Conservation (phyloP, 306 rosid genomes). For the Prunus dulcis region DNA sequence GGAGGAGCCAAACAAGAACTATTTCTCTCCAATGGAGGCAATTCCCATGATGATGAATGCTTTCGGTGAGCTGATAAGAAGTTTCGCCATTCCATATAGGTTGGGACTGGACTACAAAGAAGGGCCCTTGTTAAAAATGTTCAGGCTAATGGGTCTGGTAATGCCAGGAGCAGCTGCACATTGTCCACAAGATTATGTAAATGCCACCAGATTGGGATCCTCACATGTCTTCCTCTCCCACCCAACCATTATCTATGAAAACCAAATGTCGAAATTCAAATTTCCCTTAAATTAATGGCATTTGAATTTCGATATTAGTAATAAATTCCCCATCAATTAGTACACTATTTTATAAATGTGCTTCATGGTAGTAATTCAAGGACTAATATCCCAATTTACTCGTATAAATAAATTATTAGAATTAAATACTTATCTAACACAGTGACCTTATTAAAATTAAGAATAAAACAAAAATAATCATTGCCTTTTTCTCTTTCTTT, state of each 20-base stretch:
- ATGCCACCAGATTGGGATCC: conserved; percentile 56
- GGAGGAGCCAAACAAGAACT: conserved; percentile 73
- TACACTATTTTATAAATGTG: too few relatives aligned
- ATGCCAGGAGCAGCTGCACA: conserved; percentile 66
- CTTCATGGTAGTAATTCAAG: too few relatives aligned
- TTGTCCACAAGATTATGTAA: conserved; percentile 67
- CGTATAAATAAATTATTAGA: too few relatives aligned
- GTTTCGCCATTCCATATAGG: conserved; percentile 43
- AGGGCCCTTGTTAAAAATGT: conserved; percentile 39
- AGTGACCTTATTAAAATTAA: too few relatives aligned
- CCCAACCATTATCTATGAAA: neutral
- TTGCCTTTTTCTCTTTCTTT: too few relatives aligned
- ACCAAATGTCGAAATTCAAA: too few relatives aligned
- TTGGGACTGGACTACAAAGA: conserved; percentile 52
- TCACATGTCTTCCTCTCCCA: conserved; percentile 3
- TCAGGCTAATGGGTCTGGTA: conserved; percentile 50
- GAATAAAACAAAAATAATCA: too few relatives aligned
- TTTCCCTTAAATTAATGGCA: too few relatives aligned
- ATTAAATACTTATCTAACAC: too few relatives aligned
- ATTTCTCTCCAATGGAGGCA: conserved; percentile 36
- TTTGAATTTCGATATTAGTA: too few relatives aligned
- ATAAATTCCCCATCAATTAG: too few relatives aligned
- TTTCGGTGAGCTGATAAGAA: conserved; percentile 52
- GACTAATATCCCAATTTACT: too few relatives aligned
- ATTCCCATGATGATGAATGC: conserved; percentile 55